Conservation (phyloP, 257 asterid genomes). For the Galeopsis tetrahit region DNA sequence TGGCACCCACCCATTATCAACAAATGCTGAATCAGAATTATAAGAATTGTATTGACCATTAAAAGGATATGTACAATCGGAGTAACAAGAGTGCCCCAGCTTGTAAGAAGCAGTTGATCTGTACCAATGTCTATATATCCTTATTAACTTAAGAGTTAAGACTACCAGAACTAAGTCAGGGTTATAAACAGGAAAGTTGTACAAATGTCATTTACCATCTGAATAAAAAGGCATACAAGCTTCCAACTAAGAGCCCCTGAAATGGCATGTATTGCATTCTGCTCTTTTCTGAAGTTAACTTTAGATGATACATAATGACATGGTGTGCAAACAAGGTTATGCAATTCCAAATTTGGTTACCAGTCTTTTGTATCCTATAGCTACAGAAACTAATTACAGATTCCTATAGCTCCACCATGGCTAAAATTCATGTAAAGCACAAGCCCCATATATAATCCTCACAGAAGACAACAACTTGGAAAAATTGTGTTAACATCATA, state of each 20-base stretch:
- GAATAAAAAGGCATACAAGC: not conserved
- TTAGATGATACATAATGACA: not conserved
- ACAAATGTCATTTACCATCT: not conserved
- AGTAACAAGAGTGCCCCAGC: not conserved
- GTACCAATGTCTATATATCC: not conserved
- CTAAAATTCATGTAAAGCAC: not conserved
- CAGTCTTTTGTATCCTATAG: not conserved
- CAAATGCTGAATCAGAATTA: not conserved
- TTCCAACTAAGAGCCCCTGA: conserved; percentile 1
- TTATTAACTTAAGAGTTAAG: conserved; percentile 11
- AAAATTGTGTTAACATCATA: not conserved
- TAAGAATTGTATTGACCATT: not conserved
- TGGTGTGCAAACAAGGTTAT: not conserved
- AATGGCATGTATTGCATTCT: not conserved
- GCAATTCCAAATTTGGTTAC: not conserved
- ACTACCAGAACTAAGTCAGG: not conserved
- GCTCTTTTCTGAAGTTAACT: not conserved
- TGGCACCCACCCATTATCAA: conserved; percentile 5
- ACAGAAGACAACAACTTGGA: not conserved
- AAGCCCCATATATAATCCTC: not conserved
- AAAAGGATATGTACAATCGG: not conserved
- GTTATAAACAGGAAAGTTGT: not conserved
- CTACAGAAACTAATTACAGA: not conserved
- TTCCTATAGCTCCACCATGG: not conserved
- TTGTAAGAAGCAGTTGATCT: not conserved